Evolutionary conservation across 177 flowering plant genomes (phyloP).

Genomic region (Vitis hybrid): DNA sequence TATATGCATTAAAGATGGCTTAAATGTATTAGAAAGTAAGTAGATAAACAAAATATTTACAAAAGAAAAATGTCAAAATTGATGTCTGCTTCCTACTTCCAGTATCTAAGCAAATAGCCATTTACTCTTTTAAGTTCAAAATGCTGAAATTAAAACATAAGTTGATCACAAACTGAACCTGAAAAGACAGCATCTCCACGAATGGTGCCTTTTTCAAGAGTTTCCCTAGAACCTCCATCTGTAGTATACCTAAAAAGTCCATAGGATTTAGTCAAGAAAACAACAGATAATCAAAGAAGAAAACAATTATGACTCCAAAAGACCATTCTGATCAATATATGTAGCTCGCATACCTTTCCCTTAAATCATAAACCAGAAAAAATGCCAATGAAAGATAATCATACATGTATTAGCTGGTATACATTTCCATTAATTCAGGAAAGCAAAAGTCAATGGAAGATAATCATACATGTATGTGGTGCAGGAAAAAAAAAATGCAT

Average conservation of each 20-base stretch:
- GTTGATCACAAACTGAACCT: slow-evolving; percentile 39
- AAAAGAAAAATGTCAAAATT: not conserved
- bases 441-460: too few species aligned
- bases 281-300: not conserved
- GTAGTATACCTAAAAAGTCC: slow-evolving; percentile 76
- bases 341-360: not conserved
- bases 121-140: not conserved
- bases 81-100: not conserved
- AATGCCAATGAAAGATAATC: not conserved
- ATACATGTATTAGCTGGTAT: too few species aligned
- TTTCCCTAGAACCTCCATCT: slow-evolving; percentile 83
- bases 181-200: slow-evolving; percentile 71
- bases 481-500: too few species aligned
- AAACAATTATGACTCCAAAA: slow-evolving; percentile 1
- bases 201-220: slow-evolving; percentile 82
- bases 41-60: not conserved
- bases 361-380: not conserved
- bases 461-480: too few species aligned
- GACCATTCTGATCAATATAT: not conserved
- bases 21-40: not conserved
- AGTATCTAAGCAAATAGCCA: not conserved
- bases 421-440: too few species aligned
- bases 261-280: not conserved
- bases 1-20: not conserved
- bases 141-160: not conserved